These are phyloP conservation scores for Linanthus parryae DNA, from an alignment of 148 eudicot genomes.

Conservation along the genomic window DNA sequence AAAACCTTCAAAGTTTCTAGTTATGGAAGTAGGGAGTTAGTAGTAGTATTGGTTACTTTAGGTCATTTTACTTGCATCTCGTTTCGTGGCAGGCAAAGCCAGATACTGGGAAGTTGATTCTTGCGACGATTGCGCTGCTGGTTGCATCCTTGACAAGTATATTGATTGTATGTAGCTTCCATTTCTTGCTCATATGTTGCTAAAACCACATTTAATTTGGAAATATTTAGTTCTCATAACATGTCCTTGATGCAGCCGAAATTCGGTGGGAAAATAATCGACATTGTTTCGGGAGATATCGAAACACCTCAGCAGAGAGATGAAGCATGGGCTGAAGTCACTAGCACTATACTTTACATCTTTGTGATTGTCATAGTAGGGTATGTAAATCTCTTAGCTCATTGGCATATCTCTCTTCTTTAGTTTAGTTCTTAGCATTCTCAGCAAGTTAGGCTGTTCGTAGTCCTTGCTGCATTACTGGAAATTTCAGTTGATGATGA, in stretches of 20 bases:
- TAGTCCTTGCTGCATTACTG: too few species aligned
- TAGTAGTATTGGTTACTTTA: neutral
- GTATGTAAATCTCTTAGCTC: slow-evolving; percentile 31
- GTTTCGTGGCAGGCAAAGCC: slow-evolving; percentile 67
- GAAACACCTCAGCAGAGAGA: slow-evolving; percentile 55
- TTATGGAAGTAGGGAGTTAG: neutral
- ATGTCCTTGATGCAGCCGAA: slow-evolving; percentile 59
- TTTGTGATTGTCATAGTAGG: slow-evolving; percentile 66
- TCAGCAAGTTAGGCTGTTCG: neutral
- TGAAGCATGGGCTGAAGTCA: slow-evolving; percentile 57
- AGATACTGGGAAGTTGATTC: slow-evolving; percentile 57
- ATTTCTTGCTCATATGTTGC: neutral
- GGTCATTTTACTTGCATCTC: neutral
- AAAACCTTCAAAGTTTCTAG: neutral
- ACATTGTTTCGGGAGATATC: slow-evolving; percentile 73
- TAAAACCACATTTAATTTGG: neutral
- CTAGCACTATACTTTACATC: slow-evolving; percentile 58
- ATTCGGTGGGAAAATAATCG: slow-evolving; percentile 83
- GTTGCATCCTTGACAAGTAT: slow-evolving; percentile 71
- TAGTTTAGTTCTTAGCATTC: neutral
- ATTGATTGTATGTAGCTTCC: slow-evolving; percentile 48
- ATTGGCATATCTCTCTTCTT: neutral
- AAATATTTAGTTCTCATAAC: neutral
- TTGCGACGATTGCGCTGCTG: slow-evolving; percentile 75
- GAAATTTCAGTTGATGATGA: too few species aligned